A percentile compares a stretch with the other conserved stretches of the same genome.
Evolutionary conservation across 2,329 filamentous ascomycete species (phyloP).

Genomic region (Scytalidium lignicola): DNA sequence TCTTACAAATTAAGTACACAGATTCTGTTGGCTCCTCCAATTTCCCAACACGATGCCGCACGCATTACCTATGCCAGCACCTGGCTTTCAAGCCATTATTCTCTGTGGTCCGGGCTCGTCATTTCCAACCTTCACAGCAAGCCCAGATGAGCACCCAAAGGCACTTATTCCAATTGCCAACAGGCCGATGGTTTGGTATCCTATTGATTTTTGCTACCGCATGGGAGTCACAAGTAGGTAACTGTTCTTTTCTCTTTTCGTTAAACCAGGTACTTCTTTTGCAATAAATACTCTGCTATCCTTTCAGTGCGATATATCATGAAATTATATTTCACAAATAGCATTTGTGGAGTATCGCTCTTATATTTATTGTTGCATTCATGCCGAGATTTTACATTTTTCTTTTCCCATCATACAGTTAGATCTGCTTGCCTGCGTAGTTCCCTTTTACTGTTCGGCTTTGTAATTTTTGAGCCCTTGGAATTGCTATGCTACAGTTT

Average conservation of each 20-base stretch:
- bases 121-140: slow-evolving; percentile 77
- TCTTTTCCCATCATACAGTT: no score
- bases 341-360: no score
- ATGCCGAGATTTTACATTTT: no score
- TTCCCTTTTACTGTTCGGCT: no score
- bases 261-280: neutral
- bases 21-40: neutral
- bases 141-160: slow-evolving; percentile 75
- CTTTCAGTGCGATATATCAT: neutral
- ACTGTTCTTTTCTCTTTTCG: slow-evolving; percentile 8
- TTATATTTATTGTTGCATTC: no score
- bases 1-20: neutral
- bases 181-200: slow-evolving; percentile 85
- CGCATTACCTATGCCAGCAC: slow-evolving; percentile 65
- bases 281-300: neutral
- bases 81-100: slow-evolving; percentile 77
- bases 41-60: slow-evolving; percentile 57
- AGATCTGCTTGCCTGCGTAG: no score
- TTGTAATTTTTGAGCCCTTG: no score
- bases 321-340: no score
- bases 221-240: slow-evolving; percentile 68
- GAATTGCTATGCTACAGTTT: neutral
- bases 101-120: slow-evolving; percentile 79
- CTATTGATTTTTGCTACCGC: slow-evolving; percentile 78
- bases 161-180: slow-evolving; percentile 79